These are phyloP conservation scores for Didymella pomorum DNA, from an alignment of 2,329 filamentous ascomycete species.

Conservation along the genomic window DNA sequence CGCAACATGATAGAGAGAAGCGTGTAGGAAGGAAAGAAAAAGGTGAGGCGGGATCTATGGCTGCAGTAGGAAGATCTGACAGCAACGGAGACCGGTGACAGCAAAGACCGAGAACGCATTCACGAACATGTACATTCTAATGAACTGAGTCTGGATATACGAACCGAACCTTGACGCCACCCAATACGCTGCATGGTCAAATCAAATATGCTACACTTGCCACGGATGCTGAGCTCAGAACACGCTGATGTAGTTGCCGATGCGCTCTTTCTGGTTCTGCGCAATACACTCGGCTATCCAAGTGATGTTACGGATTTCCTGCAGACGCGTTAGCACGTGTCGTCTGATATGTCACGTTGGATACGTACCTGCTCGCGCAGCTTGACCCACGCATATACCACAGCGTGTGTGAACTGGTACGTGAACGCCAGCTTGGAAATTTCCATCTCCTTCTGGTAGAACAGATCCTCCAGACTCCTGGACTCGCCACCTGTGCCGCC, in stretches of 20 bases:
- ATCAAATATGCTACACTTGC: slow-evolving; percentile 40
- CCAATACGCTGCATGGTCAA: slow-evolving; percentile 37
- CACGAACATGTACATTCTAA: slow-evolving; percentile 31
- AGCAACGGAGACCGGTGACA: background rate
- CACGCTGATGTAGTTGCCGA: slow-evolving; percentile 98
- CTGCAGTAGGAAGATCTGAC: background rate
- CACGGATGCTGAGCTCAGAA: slow-evolving; percentile 59
- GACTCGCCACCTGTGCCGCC: slow-evolving; percentile 81
- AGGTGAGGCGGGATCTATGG: too few relatives aligned
- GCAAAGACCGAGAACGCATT: slow-evolving; percentile 6
- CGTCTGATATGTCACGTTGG: background rate
- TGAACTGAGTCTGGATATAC: slow-evolving; percentile 37
- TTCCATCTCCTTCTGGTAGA: slow-evolving; percentile 99
- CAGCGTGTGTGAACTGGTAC: slow-evolving; percentile 90
- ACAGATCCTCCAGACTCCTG: slow-evolving; percentile 93
- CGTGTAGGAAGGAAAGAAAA: background rate
- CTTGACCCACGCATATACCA: slow-evolving; percentile 98
- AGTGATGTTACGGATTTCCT: slow-evolving; percentile 99
- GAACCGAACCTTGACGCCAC: slow-evolving; percentile 41
- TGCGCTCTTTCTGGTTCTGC: slow-evolving; percentile 98
- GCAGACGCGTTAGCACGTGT: slow-evolving; percentile 26
- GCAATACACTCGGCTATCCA: slow-evolving; percentile 99
- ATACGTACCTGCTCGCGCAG: slow-evolving; percentile 87
- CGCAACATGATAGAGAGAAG: background rate
- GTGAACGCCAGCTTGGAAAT: slow-evolving; percentile 95